Evolutionary conservation across 179 eudicot genomes (phyloP).

Genomic region (Pouteria campechiana): DNA sequence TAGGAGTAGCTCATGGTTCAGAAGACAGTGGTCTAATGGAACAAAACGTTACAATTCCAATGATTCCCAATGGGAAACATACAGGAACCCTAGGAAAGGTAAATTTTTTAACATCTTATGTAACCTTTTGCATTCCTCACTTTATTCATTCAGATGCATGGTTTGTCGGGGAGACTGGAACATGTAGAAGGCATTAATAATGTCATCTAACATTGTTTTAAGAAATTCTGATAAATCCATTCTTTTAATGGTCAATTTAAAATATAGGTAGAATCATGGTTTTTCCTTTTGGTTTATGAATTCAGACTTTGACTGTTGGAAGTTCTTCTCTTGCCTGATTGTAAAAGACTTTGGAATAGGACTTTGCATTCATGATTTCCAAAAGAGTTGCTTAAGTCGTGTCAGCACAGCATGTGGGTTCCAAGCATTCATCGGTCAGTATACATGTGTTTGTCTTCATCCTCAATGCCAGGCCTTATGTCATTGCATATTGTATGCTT

Average conservation of each 20-base stretch:
- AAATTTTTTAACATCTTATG: not conserved
- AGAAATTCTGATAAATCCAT: no score
- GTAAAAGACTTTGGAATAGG: not conserved
- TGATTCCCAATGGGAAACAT: not conserved
- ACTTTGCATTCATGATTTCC: no score
- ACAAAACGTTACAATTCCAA: constrained; percentile 6
- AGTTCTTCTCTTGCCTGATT: not conserved
- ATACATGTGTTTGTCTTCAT: no score
- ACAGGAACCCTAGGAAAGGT: not conserved
- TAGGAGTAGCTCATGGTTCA: constrained; percentile 53
- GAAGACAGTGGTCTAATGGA: constrained; percentile 24
- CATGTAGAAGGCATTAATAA: no score
- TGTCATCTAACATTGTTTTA: no score
- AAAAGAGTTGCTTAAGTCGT: no score
- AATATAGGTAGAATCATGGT: not conserved
- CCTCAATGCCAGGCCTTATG: no score
- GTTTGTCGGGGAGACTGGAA: not conserved
- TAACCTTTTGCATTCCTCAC: no score
- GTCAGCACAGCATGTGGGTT: no score
- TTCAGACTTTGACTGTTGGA: not conserved
- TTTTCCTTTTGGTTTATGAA: not conserved
- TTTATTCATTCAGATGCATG: not conserved
- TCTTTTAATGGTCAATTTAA: not conserved
- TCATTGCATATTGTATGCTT: not conserved
- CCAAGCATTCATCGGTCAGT: no score